Percentiles rank a stretch among this genome's conserved stretches.
phyloP scores from a whole-genome alignment of 2,329 filamentous ascomycete species.

The Periconia sp. region DNA sequence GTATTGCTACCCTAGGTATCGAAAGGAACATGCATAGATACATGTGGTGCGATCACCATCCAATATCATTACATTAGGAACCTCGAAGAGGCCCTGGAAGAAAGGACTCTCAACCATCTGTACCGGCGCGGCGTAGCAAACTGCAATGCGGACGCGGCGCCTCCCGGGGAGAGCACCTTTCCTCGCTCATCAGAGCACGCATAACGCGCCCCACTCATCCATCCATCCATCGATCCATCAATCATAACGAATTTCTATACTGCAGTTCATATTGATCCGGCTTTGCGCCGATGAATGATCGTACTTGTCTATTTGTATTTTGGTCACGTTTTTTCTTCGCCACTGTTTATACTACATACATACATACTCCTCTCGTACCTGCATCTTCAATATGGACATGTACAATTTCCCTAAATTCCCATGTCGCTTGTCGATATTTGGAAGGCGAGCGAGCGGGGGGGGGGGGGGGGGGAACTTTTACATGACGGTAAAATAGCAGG shows the following conservation, averaged over 20 bases:
- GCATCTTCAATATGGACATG: neutral
- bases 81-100: neutral
- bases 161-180: neutral
- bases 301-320: neutral
- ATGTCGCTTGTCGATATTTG: neutral
- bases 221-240: neutral
- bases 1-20: too few relatives aligned
- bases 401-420: neutral
- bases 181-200: neutral
- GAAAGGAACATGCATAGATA: neutral
- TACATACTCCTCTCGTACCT: neutral
- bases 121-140: neutral
- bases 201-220: too few relatives aligned
- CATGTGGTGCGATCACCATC: too few relatives aligned
- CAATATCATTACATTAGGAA: neutral
- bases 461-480: too few relatives aligned
- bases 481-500: too few relatives aligned
- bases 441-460: neutral
- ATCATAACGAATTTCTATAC: too few relatives aligned
- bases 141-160: neutral
- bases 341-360: neutral
- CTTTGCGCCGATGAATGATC: neutral
- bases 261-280: too few relatives aligned
- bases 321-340: neutral
- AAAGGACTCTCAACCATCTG: neutral